Evolutionary conservation across 139 green algal species (phyloP).

Genomic region (Chlamydomonas incerta): DNA sequence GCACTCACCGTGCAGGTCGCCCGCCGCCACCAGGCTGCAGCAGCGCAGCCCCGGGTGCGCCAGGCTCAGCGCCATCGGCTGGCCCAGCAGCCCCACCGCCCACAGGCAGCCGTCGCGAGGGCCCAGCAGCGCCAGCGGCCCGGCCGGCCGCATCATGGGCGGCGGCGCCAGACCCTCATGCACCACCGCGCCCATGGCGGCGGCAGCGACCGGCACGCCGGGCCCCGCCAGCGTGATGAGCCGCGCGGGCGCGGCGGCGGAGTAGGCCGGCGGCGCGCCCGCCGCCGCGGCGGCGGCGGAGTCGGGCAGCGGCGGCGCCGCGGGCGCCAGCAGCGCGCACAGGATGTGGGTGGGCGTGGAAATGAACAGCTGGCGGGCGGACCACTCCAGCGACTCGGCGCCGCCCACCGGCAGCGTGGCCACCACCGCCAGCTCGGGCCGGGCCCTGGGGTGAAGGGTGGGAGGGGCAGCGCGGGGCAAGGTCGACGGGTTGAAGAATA

Average conservation of each 20-base stretch:
- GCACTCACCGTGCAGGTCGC: constrained; percentile 47
- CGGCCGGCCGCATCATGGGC: constrained; percentile 28
- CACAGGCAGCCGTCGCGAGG: constrained; percentile 58
- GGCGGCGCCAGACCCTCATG: constrained; percentile 35
- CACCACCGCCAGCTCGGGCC: constrained; percentile 44
- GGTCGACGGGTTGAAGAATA: too few relatives aligned
- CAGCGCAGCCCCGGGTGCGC: constrained; percentile 43
- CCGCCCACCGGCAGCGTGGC: constrained; percentile 52
- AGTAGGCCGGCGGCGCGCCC: not conserved
- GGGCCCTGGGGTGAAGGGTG: not conserved
- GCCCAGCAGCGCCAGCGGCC: constrained; percentile 57
- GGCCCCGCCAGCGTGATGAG: constrained; percentile 37
- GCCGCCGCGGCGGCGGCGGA: not conserved
- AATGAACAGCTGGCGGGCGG: constrained; percentile 62
- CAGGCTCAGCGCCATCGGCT: constrained; percentile 55
- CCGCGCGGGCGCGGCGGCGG: not conserved
- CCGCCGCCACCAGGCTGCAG: constrained; percentile 42
- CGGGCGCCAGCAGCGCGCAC: constrained; percentile 47
- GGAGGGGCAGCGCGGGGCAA: not conserved
- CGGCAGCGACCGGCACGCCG: constrained; percentile 1
- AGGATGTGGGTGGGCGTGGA: constrained; percentile 55
- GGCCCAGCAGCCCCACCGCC: constrained; percentile 56
- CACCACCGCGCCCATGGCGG: not conserved
- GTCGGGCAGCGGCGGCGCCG: not conserved
- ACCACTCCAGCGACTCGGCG: constrained; percentile 56